Percentiles rank a stretch among this genome's conserved stretches.
These are phyloP conservation scores for Microbotryum intermedium DNA, from an alignment of 1,284 basidiomycete genomes.

Conservation along the genomic window DNA sequence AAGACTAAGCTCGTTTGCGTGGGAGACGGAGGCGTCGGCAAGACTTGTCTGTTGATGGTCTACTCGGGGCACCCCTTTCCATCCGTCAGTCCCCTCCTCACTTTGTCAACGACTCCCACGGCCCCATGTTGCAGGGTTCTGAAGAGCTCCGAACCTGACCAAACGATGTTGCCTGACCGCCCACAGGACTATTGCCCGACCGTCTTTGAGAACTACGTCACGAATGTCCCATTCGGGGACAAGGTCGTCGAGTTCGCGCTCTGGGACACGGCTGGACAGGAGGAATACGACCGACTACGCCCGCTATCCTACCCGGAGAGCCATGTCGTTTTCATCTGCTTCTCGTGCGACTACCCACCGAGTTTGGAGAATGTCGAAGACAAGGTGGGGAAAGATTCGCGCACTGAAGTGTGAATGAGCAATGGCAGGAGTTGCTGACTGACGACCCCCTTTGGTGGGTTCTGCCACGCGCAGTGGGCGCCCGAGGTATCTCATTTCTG, in stretches of 20 bases:
- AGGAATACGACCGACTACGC: slow-evolving; percentile 49
- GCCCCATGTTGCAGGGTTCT: neutral
- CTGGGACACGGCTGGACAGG: slow-evolving; percentile 94
- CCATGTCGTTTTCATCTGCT: slow-evolving; percentile 88
- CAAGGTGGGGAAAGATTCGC: slow-evolving; percentile 55
- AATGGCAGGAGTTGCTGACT: neutral
- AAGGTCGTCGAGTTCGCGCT: slow-evolving; percentile 86
- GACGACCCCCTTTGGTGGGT: neutral
- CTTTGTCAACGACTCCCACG: neutral
- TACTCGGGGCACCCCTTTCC: slow-evolving; percentile 90
- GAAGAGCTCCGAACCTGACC: neutral
- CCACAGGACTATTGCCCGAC: slow-evolving; percentile 80
- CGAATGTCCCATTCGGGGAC: slow-evolving; percentile 42
- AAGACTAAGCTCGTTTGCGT: slow-evolving; percentile 62
- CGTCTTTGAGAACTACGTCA: slow-evolving; percentile 62
- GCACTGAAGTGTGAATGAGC: neutral
- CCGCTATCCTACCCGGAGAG: slow-evolving; percentile 78
- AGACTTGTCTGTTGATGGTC: slow-evolving; percentile 65
- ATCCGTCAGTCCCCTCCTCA: slow-evolving; percentile 51
- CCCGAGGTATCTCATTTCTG: slow-evolving; percentile 92
- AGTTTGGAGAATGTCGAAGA: slow-evolving; percentile 92
- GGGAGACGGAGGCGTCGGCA: slow-evolving; percentile 74
- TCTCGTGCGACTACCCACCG: slow-evolving; percentile 83
- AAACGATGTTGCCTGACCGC: neutral
- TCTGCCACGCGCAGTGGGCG: slow-evolving; percentile 58